Conservation (phyloP, 176 grass and related monocot species). For the Themeda triandra region DNA sequence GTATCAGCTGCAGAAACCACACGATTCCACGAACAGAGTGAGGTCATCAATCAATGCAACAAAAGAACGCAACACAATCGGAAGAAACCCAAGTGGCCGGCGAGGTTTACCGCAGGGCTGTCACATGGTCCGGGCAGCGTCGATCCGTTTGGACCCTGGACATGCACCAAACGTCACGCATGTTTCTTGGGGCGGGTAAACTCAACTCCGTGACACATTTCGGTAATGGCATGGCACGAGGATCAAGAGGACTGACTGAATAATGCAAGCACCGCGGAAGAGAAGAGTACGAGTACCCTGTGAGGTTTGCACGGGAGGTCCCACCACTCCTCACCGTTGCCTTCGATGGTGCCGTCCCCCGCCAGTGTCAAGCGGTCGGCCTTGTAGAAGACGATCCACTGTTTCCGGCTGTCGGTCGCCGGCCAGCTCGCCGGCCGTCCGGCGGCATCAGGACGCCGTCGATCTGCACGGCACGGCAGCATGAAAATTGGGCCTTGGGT, state of each 20-base stretch:
- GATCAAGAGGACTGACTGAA: neutral
- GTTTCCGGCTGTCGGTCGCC: conserved; percentile 40
- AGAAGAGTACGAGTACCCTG: conserved; percentile 31
- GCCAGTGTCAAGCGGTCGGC: conserved; percentile 52
- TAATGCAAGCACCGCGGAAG: neutral
- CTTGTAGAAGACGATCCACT: conserved; percentile 76
- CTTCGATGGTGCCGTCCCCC: conserved; percentile 67
- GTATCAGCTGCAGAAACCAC: conserved; percentile 38
- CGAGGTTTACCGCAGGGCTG: conserved; percentile 54
- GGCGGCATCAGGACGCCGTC: conserved; percentile 75
- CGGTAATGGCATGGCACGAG: neutral
- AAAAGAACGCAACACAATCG: neutral
- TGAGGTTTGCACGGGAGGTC: conserved; percentile 85
- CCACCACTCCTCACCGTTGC: conserved; percentile 87
- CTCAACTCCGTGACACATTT: neutral
- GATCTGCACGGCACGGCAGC: conserved; percentile 17
- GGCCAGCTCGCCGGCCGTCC: conserved; percentile 65
- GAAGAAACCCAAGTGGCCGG: neutral
- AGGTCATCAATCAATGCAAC: neutral
- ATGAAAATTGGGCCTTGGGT: neutral
- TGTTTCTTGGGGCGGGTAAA: neutral
- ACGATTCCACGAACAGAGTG: neutral
- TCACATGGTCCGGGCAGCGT: conserved; percentile 78
- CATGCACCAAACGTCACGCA: neutral
- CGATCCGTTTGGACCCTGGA: conserved; percentile 76